These are phyloP conservation scores for Fonsecaea erecta DNA, from an alignment of 2,329 filamentous ascomycete species.

Conservation along the genomic window DNA sequence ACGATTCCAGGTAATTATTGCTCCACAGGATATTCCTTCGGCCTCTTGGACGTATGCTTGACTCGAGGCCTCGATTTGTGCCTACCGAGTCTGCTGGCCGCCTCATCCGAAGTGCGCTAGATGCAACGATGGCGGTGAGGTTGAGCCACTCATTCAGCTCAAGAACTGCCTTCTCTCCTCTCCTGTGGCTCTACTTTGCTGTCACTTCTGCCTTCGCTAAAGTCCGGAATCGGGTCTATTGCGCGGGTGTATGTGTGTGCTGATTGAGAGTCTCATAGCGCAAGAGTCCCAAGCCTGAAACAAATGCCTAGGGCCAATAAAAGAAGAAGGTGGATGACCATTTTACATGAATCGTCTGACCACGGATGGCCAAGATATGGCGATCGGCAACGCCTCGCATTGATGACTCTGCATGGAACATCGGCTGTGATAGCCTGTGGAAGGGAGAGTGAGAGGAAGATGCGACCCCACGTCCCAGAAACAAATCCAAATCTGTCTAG, in stretches of 20 bases:
- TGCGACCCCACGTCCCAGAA: constrained; percentile 8
- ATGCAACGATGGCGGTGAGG: not conserved
- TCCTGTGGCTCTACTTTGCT: not conserved
- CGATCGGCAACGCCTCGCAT: constrained; percentile 9
- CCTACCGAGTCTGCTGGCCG: not conserved
- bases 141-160: not conserved
- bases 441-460: not conserved
- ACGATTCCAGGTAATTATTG: not conserved
- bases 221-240: not conserved
- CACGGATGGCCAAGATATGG: not conserved
- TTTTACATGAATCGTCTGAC: not conserved
- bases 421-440: not conserved
- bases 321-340: not conserved
- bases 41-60: not conserved
- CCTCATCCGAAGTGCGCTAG: not conserved
- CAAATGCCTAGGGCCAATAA: not conserved
- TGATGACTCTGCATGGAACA: constrained; percentile 1
- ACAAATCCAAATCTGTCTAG: constrained; percentile 11
- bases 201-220: not conserved
- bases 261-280: not conserved
- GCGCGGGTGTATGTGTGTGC: not conserved
- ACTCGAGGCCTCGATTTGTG: not conserved
- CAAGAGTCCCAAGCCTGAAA: not conserved
- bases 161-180: not conserved
- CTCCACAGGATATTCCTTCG: not conserved